Evolutionary conservation across 2,329 filamentous ascomycete species (phyloP), one percentile per base, ranked within the genome.

Genomic region (Ceratocystis harringtonii): DNA sequence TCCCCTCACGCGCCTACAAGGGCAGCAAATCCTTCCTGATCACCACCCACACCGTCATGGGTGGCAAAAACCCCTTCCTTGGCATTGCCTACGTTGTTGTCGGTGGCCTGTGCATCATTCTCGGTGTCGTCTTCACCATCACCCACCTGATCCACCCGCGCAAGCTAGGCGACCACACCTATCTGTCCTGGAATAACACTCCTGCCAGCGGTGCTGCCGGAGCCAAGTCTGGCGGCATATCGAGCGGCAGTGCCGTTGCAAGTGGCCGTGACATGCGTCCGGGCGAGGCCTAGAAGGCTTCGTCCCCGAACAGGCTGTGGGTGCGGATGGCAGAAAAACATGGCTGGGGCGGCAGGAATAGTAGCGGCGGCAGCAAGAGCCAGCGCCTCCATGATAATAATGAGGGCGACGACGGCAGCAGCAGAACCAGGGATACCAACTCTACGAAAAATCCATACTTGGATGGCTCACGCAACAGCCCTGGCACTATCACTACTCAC

Each of bases 111-210:
- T 99, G 94, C 77, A 87, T 99, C 70, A 74, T 96, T 32, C 83
- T 99, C 7, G 94, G 94, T 62, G 84, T 84, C 30, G 74, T 97
- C 65, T 99, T 99, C 77, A 92, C 92, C 43, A 81, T 90, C 68
- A 92, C 90, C 0, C 92, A 97, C 77, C 80, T 97, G 69, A 85
- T 99, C 75, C 92, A 89, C 74, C 94, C 94, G 68, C 87, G 94
- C 72, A 99, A 97, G 88, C 83, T 99, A 52, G 94, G 94, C 68
- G 94, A 99, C 75, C 94, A 97, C 76, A 96, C 91, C 7, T 97
- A 99, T 74, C 82, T 99, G 61, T 94, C 90, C 28, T 99, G 94
- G 94, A 96, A 97, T 74, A 84, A 84, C 67, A 77, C 76, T 0
- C 79, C 80, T 1, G 70, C 75, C n/a, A 69, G 74, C 68, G 78